phyloP scores from a whole-genome alignment of 371 early-diverging fungal species.

The Rhizopus sp. region DNA sequence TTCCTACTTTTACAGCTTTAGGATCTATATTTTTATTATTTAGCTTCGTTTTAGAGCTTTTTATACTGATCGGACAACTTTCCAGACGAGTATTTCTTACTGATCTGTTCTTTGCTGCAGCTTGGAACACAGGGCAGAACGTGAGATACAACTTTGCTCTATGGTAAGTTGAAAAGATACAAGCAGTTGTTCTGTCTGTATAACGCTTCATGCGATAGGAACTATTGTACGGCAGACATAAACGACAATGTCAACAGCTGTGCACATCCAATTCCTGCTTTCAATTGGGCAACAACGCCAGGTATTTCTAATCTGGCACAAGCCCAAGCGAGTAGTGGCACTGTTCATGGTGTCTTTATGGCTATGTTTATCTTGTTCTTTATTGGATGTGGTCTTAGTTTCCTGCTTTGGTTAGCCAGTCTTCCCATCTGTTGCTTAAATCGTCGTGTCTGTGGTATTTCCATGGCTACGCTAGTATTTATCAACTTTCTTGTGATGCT shows the following conservation, averaged over 20 bases:
- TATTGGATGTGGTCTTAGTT: slow-evolving; percentile 32
- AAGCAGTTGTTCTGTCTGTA: background rate
- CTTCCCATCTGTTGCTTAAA: slow-evolving; percentile 30
- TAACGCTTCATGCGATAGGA: slow-evolving; percentile 14
- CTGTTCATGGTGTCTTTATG: slow-evolving; percentile 26
- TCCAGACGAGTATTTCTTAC: slow-evolving; percentile 29
- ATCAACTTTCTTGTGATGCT: slow-evolving; percentile 37
- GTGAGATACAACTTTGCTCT: slow-evolving; percentile 25
- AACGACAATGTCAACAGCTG: slow-evolving; percentile 16
- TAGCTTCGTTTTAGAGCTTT: slow-evolving; percentile 39
- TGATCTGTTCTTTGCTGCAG: slow-evolving; percentile 26
- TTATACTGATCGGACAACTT: slow-evolving; percentile 41
- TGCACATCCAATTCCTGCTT: slow-evolving; percentile 24
- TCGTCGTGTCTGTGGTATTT: slow-evolving; percentile 21
- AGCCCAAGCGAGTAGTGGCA: slow-evolving; percentile 9
- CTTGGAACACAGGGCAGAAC: slow-evolving; percentile 16
- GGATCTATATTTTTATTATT: slow-evolving; percentile 35
- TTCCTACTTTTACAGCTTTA: slow-evolving; percentile 19
- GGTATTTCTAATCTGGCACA: slow-evolving; percentile 22
- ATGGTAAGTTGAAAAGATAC: slow-evolving; percentile 31
- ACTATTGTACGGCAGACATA: slow-evolving; percentile 28
- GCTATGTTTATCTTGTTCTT: slow-evolving; percentile 41
- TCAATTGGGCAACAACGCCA: slow-evolving; percentile 45
- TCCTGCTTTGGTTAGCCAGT: slow-evolving; percentile 40
- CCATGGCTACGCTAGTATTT: slow-evolving; percentile 30